Evolutionary conservation across 2,329 filamentous ascomycete genomes (phyloP), one percentile per base, ranked within the genome.

Genomic region (Juglanconis oblonga): DNA sequence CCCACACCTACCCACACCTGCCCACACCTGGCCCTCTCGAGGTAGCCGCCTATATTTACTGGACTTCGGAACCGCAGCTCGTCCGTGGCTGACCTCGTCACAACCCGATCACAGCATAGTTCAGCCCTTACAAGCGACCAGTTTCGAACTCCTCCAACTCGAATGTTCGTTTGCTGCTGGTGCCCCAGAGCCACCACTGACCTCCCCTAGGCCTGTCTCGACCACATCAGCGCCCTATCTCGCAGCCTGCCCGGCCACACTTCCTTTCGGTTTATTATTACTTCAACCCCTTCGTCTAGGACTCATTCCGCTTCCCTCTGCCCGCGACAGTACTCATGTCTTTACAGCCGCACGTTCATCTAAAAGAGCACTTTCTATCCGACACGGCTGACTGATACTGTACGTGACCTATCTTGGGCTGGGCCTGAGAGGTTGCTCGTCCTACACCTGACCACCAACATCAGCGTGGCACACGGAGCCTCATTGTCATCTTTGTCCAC

Each of bases 311-410:
- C 52, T 45, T 52, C 31, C 24, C 24, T 24, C 29, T 35, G 35
- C 50, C 52, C 14, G 13, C 29, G 38, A 11, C 32, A 69, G 67
- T 64, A 58, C 67, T 65, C 68, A 74, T 74, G 72, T 73, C 71
- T 68, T 68, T 69, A 52, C 67, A 71, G 61, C 58, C 58, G 45
- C 52, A 62, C 52, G 64, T 51, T 58, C 64, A 61, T 60, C 64
- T 63, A 62, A 67, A 65, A 61, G 64, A 68, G 61, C 64, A 61
- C 64, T 67, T 69, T 61, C 67, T 71, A 65, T 68, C 69, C 64
- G 71, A 74, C 67, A 70, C 72, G 62, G 72, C 72, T 61, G 72
- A 72, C 65, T 73, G 70, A 74, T 64, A 66, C 32, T 53, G 42
- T 44, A 49, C 55, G 24, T 32, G 45, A 59, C 56, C 45, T 55